Conservation (phyloP, 2,329 filamentous ascomycete species). For the Neonectria punicea region DNA sequence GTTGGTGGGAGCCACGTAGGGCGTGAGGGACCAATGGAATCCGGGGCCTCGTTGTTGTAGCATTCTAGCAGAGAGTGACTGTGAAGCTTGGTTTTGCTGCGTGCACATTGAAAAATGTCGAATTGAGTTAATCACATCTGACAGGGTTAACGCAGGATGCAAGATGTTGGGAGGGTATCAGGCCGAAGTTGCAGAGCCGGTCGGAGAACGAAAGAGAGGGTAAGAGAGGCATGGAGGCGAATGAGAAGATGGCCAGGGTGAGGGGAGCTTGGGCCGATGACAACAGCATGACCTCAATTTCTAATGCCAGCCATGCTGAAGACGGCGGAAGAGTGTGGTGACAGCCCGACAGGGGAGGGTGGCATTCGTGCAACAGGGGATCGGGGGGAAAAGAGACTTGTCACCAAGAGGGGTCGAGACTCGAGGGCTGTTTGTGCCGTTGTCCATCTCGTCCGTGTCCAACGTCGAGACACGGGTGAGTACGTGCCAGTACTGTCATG, state of each 20-base stretch:
- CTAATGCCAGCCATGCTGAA: slow-evolving; percentile 3
- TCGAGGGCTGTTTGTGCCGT: slow-evolving; percentile 6
- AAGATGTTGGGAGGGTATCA: not conserved
- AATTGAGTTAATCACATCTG: not conserved
- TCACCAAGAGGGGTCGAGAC: not conserved
- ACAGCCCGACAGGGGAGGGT: slow-evolving; percentile 13
- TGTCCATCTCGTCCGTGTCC: not conserved
- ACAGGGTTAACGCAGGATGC: not conserved
- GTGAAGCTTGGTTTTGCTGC: not conserved
- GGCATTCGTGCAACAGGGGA: slow-evolving; percentile 10
- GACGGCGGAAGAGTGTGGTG: not conserved
- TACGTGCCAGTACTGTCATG: slow-evolving; percentile 15
- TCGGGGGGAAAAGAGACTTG: slow-evolving; percentile 7
- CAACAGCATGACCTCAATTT: not conserved
- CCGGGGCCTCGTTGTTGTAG: not conserved
- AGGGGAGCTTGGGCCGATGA: slow-evolving; percentile 3
- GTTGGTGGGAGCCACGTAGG: not conserved
- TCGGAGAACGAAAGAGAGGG: not conserved
- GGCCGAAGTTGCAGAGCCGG: not conserved
- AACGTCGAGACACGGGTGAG: not conserved
- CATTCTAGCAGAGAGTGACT: not conserved
- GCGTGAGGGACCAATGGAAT: not conserved
- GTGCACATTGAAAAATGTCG: not conserved
- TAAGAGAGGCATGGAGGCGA: not conserved
- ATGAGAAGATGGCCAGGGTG: not conserved